phyloP scores from a whole-genome alignment of 805 yeast species.

The Cyberlindnera sargentensis region DNA sequence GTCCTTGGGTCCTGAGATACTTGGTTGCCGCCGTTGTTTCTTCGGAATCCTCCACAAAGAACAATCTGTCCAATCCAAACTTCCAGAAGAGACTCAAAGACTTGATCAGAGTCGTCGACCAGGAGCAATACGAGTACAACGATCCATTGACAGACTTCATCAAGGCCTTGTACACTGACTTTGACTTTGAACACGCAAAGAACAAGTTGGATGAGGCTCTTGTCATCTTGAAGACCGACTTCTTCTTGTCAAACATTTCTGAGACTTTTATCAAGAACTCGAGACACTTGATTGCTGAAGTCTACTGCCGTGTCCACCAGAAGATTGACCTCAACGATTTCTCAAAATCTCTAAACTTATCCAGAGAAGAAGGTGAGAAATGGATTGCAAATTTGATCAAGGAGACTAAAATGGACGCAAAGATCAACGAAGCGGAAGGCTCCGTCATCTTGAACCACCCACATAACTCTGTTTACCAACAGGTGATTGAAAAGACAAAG shows the following conservation, averaged over 20 bases:
- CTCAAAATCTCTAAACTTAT: slow-evolving; percentile 36
- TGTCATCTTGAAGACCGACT: slow-evolving; percentile 44
- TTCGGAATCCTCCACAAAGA: slow-evolving; percentile 25
- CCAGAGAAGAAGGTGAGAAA: slow-evolving; percentile 41
- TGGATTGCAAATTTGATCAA: slow-evolving; percentile 44
- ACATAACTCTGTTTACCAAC: slow-evolving; percentile 53
- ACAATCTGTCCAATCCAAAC: slow-evolving; percentile 23
- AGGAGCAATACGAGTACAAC: slow-evolving; percentile 56
- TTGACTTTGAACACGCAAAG: slow-evolving; percentile 49
- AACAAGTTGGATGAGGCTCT: slow-evolving; percentile 41
- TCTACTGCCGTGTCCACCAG: slow-evolving; percentile 47
- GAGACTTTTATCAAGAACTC: slow-evolving; percentile 39
- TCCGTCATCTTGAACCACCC: slow-evolving; percentile 49
- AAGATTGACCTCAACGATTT: slow-evolving; percentile 39
- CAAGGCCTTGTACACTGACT: slow-evolving; percentile 47
- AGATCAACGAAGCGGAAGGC: slow-evolving; percentile 45
- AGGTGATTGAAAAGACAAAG: slow-evolving; percentile 62
- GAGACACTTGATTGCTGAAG: slow-evolving; percentile 44
- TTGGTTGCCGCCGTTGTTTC: slow-evolving; percentile 52
- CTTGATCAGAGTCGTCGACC: slow-evolving; percentile 47
- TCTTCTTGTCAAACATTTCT: slow-evolving; percentile 41
- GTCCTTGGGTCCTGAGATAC: slow-evolving; percentile 67
- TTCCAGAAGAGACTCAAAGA: slow-evolving; percentile 53
- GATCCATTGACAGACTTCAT: slow-evolving; percentile 59
- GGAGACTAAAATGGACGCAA: slow-evolving; percentile 46